Evolutionary conservation across 345 rosid species (phyloP).

Genomic region (Streptanthus diversifolius): DNA sequence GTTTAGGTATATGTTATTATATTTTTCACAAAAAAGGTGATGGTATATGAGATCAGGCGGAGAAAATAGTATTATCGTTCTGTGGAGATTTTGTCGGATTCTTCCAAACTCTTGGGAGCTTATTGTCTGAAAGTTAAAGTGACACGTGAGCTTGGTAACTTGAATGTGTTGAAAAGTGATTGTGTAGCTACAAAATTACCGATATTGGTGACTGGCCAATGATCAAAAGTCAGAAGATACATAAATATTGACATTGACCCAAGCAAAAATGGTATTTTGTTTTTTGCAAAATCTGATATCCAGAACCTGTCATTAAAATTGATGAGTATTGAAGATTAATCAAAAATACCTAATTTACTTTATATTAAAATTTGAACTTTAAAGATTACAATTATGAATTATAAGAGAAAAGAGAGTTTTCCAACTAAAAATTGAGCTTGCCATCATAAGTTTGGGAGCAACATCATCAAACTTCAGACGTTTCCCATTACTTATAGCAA

Average conservation of each 20-base stretch:
- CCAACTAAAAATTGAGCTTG: slow-evolving; percentile 4
- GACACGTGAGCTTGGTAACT: slow-evolving; percentile 3
- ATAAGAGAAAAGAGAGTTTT: not conserved
- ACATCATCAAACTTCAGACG: not conserved
- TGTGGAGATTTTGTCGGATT: slow-evolving; percentile 1
- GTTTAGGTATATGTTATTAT: not conserved
- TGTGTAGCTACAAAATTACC: not conserved
- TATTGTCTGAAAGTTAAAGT: slow-evolving; percentile 10
- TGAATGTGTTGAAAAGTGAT: not conserved
- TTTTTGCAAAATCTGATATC: no score
- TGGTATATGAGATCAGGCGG: not conserved
- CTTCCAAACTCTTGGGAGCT: slow-evolving; percentile 18
- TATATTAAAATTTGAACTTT: no score
- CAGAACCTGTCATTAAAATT: no score
- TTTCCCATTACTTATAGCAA: not conserved
- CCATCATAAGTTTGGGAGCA: slow-evolving; percentile 21
- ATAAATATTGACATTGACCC: not conserved
- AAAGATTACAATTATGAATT: no score
- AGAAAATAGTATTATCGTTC: not conserved
- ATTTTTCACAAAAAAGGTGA: not conserved
- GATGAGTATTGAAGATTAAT: no score
- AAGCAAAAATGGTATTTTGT: no score
- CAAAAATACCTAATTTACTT: no score
- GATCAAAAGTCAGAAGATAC: not conserved
- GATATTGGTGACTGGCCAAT: not conserved